Evolutionary conservation across 2,329 filamentous ascomycete genomes (phyloP).

Genomic region (Xylariales sp.): DNA sequence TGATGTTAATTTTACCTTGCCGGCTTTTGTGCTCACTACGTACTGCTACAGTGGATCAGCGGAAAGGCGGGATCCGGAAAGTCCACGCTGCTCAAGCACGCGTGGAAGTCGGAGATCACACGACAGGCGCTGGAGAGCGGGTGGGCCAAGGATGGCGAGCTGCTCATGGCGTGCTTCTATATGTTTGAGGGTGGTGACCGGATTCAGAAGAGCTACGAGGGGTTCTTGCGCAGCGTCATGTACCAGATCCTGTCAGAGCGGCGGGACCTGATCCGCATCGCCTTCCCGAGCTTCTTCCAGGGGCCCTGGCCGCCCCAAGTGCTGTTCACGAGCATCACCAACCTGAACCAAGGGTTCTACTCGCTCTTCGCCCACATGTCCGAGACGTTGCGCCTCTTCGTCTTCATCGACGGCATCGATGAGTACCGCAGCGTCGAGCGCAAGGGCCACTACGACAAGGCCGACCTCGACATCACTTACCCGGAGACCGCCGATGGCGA

Average conservation of each 20-base stretch:
- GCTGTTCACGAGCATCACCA: constrained; percentile 22
- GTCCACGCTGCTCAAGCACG: constrained; percentile 41
- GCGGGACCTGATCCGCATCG: constrained; percentile 24
- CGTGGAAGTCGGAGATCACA: constrained; percentile 23
- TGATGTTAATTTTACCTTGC: no score
- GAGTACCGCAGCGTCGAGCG: constrained; percentile 27
- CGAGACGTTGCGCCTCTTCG: constrained; percentile 17
- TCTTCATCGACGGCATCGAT: constrained; percentile 24
- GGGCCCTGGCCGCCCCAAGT: constrained; percentile 22
- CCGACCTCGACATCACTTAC: constrained; percentile 21
- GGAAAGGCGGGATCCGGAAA: constrained; percentile 43
- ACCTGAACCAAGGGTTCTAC: constrained; percentile 24
- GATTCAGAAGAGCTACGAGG: constrained; percentile 34
- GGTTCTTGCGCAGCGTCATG: constrained; percentile 31
- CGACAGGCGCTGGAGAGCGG: constrained; percentile 17
- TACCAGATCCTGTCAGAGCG: constrained; percentile 26
- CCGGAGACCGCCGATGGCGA: no score
- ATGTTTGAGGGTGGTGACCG: constrained; percentile 34
- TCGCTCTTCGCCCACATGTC: constrained; percentile 24
- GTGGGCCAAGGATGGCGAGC: constrained; percentile 26
- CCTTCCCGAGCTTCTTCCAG: constrained; percentile 24
- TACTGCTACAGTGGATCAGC: no score
- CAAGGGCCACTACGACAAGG: constrained; percentile 23
- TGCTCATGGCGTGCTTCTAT: constrained; percentile 31
- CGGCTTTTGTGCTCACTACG: no score